Evolutionary conservation across 1,284 basidiomycete genomes (phyloP), one percentile per base, ranked within the genome.

Genomic region (Omphalotus olearius): DNA sequence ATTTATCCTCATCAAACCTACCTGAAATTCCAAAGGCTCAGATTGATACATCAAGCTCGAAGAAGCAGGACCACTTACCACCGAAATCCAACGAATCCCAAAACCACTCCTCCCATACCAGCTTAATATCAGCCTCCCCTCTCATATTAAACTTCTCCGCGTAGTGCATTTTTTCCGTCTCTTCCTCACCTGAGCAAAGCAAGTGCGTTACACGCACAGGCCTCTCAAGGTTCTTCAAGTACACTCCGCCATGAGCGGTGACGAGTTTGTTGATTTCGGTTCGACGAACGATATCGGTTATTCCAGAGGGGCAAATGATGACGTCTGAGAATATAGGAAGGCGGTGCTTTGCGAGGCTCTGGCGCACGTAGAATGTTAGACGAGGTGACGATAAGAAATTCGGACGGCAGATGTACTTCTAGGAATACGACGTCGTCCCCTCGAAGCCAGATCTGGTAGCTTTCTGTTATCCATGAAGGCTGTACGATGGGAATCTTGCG

Each of bases 51-150:
- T 4, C 11, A 26, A 33, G 30, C 7, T 10, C 30, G 30, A 4
- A 30, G 17, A n/a, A 17, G 40, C 20, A 14, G 28, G 9, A 14
- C 13, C 3, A 49, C 23, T n/a, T 28, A 76, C 86, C 89, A 52
- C 82, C 80, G 57, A 80, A 85, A 43, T 82, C 75, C 7, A 89
- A 56, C 30, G 75, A 90, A 58, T 92, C 90, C 84, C 85, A 88
- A 56, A 93, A 86, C 89, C 89, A 93, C 54, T 91, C 88, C 57
- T 89, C 87, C 83, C 89, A 91, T 1, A 93, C 80, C 2, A 91
- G 69, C 45, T 77, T 73, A 35, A 91, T 85, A 41, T 77, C 71
- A 0, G 82, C 83, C 59, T 88, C 85, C 13, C 82, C 74, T 23
- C 69, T 65, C 45, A 72, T 64, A 60, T 88, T 87, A 61, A 87